phyloP scores from a whole-genome alignment of 495 filamentous ascomycete species.

The Letharia lupina region DNA sequence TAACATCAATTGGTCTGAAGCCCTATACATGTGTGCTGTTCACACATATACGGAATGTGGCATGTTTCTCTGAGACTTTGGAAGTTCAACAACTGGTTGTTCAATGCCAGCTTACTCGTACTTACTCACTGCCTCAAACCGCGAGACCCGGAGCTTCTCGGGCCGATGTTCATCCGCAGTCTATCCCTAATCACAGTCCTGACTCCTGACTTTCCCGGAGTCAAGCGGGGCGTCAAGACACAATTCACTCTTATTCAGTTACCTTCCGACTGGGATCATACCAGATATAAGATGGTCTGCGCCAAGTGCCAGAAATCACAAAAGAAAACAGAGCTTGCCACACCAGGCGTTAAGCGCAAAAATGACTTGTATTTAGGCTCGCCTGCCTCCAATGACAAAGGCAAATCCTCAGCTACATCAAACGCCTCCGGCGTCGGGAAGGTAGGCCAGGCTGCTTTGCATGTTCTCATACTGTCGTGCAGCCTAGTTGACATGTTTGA shows the following conservation, averaged over 20 bases:
- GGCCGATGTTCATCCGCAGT: background rate
- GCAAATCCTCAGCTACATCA: conserved; percentile 42
- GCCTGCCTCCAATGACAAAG: conserved; percentile 31
- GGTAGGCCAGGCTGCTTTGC: conserved; percentile 25
- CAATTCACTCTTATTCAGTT: background rate
- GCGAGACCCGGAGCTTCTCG: background rate
- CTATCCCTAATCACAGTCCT: background rate
- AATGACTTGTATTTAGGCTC: conserved; percentile 66
- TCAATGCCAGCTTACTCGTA: background rate
- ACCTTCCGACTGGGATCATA: background rate
- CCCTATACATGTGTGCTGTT: conserved; percentile 14
- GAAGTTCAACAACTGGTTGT: background rate
- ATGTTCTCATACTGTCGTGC: background rate
- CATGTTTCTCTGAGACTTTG: background rate
- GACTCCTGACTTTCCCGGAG: too few species aligned
- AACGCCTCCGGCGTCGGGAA: conserved; percentile 49
- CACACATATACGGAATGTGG: background rate
- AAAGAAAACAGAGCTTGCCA: conserved; percentile 56
- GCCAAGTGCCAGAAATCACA: conserved; percentile 56
- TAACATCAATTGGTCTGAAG: conserved; percentile 8
- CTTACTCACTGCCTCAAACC: background rate
- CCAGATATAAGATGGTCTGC: conserved; percentile 52
- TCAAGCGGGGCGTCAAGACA: too few species aligned
- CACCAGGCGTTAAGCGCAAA: conserved; percentile 62
- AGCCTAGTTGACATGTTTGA: conserved; percentile 1